These are phyloP conservation scores for Fusarium sp. DNA, from an alignment of 2,329 filamentous ascomycete genomes.

Conservation along the genomic window DNA sequence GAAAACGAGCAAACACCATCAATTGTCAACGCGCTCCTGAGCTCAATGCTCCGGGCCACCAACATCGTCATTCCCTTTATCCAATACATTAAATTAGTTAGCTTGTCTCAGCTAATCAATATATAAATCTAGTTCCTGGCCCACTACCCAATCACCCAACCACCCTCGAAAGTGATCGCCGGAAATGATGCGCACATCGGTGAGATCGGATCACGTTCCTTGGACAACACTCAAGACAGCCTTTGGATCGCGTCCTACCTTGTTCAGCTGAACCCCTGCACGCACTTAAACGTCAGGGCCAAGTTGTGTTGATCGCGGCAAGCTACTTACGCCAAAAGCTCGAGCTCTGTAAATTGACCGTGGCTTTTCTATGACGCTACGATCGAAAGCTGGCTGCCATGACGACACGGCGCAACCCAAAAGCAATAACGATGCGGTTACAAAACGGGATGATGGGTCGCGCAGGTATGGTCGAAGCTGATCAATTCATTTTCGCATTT, in stretches of 20 bases:
- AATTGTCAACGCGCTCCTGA: background rate
- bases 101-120: background rate
- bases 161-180: conserved; percentile 11
- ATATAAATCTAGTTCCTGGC: conserved; percentile 17
- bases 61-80: background rate
- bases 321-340: conserved; percentile 12
- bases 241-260: conserved; percentile 3
- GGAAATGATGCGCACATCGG: conserved; percentile 39
- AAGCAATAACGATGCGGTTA: conserved; percentile 21
- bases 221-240: conserved; percentile 22
- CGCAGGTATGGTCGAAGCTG: background rate
- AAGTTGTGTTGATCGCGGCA: conserved; percentile 14
- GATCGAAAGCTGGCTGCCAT: conserved; percentile 31
- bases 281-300: conserved; percentile 29
- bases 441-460: conserved; percentile 4
- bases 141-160: conserved; percentile 20
- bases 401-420: conserved; percentile 37
- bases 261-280: conserved; percentile 29
- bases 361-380: conserved; percentile 41
- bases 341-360: conserved; percentile 1
- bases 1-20: background rate
- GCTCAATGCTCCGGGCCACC: background rate
- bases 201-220: conserved; percentile 32
- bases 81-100: background rate
- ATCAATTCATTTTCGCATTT: conserved; percentile 6